Evolutionary conservation across 2,329 filamentous ascomycete genomes (phyloP), one percentile per base, ranked within the genome.

Genomic region (Endothia cerciana): DNA sequence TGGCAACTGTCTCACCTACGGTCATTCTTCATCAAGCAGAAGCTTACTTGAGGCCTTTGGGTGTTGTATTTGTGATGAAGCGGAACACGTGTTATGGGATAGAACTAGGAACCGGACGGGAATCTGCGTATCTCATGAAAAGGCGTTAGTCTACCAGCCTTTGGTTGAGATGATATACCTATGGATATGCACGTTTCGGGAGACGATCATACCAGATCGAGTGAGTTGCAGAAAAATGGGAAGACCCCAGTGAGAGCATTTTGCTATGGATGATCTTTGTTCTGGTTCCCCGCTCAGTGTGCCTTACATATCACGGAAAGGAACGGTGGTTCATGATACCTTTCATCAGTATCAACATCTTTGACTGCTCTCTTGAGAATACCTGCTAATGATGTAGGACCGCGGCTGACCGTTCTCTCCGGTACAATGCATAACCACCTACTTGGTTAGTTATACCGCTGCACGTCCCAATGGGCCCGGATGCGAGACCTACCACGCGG

Each of bases 21-120:
- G 72, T 91, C 92, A 57, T 99, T 99, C 87, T 99, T 99, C 83
- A 99, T 99, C 84, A 99, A 99, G 87, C 94, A 98, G 84, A 99
- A 99, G 86, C 89, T 99, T 77, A 98, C 95, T 67, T 99, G 51
- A 58, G 45, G 49, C n/a, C 11, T 11, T 22, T 51, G 55, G 55
- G 33, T 1, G 47, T 19, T 56, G 43, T 38, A 38, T 49, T n/a
- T 58, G 4, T 68, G 59, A 63, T 62, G 68, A 60, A 60, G 51
- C 51, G 64, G 60, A 60, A 51, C 55, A 11, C 45, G 38, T 59
- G 47, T 65, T 30, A 63, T 63, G 63, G 59, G 43, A 28, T 55
- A 33, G 59, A 22, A 47, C 33, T 36, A 30, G 63, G 41, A 30
- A 63, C 41, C 45, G 56, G 55, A 45, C 22, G 19, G 22, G 62